phyloP scores from a whole-genome alignment of 2,329 filamentous ascomycete genomes.

The Grosmannia penicillata region DNA sequence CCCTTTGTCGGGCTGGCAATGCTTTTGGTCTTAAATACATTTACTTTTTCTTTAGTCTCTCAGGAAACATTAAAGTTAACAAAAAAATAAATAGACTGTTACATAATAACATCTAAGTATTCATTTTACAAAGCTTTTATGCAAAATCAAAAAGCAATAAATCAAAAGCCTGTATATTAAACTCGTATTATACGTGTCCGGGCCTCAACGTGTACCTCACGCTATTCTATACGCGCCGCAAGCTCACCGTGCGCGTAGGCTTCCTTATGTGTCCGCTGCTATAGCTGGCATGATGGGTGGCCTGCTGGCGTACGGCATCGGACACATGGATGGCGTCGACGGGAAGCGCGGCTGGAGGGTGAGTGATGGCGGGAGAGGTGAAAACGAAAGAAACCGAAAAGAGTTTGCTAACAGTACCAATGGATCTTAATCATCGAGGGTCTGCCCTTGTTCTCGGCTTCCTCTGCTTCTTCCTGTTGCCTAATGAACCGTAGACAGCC shows the following conservation, averaged over 20 bases:
- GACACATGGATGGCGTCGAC: slow-evolving; percentile 52
- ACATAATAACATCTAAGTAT: no score
- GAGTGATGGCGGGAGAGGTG: neutral
- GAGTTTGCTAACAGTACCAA: neutral
- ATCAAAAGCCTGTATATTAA: no score
- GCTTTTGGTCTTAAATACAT: no score
- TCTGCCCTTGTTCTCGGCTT: slow-evolving; percentile 37
- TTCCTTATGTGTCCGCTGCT: slow-evolving; percentile 61
- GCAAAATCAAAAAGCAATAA: no score
- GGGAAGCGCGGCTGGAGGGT: slow-evolving; percentile 52
- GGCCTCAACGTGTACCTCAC: slow-evolving; percentile 57
- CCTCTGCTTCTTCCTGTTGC: slow-evolving; percentile 39
- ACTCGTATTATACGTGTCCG: no score
- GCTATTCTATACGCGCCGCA: slow-evolving; percentile 60
- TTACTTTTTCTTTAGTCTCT: no score
- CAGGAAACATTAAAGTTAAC: no score
- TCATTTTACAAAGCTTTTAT: no score
- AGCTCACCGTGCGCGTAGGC: slow-evolving; percentile 57
- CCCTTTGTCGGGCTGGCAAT: no score
- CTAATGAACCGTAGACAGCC: slow-evolving; percentile 45
- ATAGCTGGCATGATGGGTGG: slow-evolving; percentile 60
- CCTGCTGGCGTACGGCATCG: slow-evolving; percentile 58
- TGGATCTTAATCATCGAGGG: slow-evolving; percentile 45
- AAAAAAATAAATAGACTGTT: no score
- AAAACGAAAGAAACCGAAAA: neutral